Evolutionary conservation across 1,284 basidiomycete species (phyloP), one percentile per base, ranked within the genome.

Genomic region (Ustilago nuda): DNA sequence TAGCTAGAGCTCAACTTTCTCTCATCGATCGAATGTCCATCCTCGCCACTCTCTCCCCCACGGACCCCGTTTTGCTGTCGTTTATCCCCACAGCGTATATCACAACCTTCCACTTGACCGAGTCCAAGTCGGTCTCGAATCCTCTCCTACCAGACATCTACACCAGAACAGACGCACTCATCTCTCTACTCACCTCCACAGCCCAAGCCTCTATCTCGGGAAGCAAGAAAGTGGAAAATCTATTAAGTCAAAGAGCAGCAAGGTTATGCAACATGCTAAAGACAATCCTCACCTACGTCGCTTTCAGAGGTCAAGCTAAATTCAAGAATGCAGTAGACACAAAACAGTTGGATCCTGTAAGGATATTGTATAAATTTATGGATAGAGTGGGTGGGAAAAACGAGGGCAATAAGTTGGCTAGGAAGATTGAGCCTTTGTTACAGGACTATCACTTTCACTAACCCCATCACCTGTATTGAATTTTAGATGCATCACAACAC

Each of bases 11-110:
- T 3, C 57, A 63, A 27, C 33, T 78, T 0, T 39, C 46, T 15
- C 60, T 78, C 53, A 67, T 78, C 27, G 76, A 78, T 30, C 61
- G 76, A 0, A 78, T 78, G 76, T 27, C 61, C 2, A 27, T 74
- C 19, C 37, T 66, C 33, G 52, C 61, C 3, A 35, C 64, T 1
- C 67, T 74, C 6, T 60, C 72, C 15, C 15, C 55, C 46, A 8
- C 35, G 17, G 56, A 74, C 36, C 53, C 71, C 0, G 4, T 69
- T 12, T 56, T 78, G 0, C 30, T 78, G 8, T 60, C 68, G 1
- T 68, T 66, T 61, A 23, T 78, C 27, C 19, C 67, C 1, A 4
- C 23, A 1, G 67, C 70, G 0, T 73, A 73, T 52, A 63, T 73
- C 17, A n/a, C 23, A 4, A 48, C 56, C 13, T 77, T 73, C 52